Conservation (phyloP, 148 eudicot species). For the Spergularia bocconei region DNA sequence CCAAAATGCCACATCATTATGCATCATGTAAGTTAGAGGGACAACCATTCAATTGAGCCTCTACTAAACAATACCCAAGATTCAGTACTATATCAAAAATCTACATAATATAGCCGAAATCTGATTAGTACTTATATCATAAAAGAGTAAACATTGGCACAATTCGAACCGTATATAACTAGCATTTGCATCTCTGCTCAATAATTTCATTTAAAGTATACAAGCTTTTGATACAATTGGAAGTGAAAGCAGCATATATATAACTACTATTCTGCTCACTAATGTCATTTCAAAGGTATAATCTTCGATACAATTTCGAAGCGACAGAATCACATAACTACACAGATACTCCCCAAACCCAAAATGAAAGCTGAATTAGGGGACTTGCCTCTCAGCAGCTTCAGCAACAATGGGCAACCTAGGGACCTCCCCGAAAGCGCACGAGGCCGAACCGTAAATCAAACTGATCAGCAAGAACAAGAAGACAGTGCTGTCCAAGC, state of each 20-base stretch:
- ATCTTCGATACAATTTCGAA: background rate
- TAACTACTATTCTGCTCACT: conserved; percentile 1
- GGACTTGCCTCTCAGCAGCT: conserved; percentile 92
- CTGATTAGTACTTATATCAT: no score
- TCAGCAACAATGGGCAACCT: conserved; percentile 94
- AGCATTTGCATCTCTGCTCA: background rate
- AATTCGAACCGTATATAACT: no score
- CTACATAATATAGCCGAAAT: no score
- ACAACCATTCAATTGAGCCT: no score
- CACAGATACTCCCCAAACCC: conserved; percentile 1
- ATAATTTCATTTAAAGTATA: conserved; percentile 4
- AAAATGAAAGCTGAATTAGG: conserved; percentile 27
- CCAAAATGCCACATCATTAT: no score
- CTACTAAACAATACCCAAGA: no score
- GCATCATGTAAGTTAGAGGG: no score
- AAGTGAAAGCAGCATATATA: conserved; percentile 3
- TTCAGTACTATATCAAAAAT: no score
- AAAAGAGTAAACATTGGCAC: no score
- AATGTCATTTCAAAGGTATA: background rate
- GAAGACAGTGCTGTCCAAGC: conserved; percentile 89
- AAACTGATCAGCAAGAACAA: conserved; percentile 72
- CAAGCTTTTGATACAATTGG: background rate
- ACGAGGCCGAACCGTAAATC: conserved; percentile 74
- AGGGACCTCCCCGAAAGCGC: conserved; percentile 77
- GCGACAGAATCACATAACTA: background rate